A percentile compares a stretch with the other conserved stretches of the same genome.
phyloP scores from a whole-genome alignment of 2,329 filamentous ascomycete species.

The Cladophialophora chaetospira region DNA sequence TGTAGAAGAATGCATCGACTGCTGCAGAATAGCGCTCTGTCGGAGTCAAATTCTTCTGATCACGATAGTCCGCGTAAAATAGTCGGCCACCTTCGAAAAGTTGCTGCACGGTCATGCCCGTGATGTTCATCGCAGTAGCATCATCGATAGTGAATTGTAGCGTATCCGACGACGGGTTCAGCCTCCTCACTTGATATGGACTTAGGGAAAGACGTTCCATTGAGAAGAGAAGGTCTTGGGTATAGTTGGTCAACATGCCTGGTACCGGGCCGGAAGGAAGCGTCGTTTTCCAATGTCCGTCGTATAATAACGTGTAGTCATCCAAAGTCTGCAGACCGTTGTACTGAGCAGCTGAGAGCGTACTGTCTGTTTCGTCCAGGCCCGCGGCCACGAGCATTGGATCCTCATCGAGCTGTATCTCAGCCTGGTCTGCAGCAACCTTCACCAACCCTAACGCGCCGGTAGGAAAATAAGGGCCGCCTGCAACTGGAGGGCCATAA shows the following conservation, averaged over 20 bases:
- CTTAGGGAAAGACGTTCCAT: slow-evolving; percentile 18
- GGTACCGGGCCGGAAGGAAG: slow-evolving; percentile 11
- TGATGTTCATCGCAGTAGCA: slow-evolving; percentile 6
- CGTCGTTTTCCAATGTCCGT: slow-evolving; percentile 14
- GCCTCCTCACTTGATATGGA: slow-evolving; percentile 16
- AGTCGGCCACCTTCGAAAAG: slow-evolving; percentile 10
- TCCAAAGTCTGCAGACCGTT: slow-evolving; percentile 18
- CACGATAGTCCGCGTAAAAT: slow-evolving; percentile 18
- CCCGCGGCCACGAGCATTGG: slow-evolving; percentile 9
- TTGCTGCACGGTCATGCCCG: slow-evolving; percentile 15
- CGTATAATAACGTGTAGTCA: slow-evolving; percentile 14
- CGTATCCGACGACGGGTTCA: slow-evolving; percentile 13
- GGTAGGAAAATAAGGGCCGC: slow-evolving; percentile 12
- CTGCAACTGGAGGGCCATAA: slow-evolving; percentile 15
- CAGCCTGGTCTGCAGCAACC: slow-evolving; percentile 11
- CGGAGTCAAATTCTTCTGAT: slow-evolving; percentile 12
- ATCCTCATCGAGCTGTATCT: slow-evolving; percentile 17
- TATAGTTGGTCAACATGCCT: slow-evolving; percentile 15
- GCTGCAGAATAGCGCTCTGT: slow-evolving; percentile 11
- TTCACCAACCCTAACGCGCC: slow-evolving; percentile 10
- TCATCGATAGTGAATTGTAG: slow-evolving; percentile 16
- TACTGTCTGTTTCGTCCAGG: slow-evolving; percentile 3
- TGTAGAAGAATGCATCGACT: slow-evolving; percentile 15
- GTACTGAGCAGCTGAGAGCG: slow-evolving; percentile 7
- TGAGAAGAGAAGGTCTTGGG: slow-evolving; percentile 17